Conservation (phyloP, 1,139 yeast genomes). For the Diutina siamensis region DNA sequence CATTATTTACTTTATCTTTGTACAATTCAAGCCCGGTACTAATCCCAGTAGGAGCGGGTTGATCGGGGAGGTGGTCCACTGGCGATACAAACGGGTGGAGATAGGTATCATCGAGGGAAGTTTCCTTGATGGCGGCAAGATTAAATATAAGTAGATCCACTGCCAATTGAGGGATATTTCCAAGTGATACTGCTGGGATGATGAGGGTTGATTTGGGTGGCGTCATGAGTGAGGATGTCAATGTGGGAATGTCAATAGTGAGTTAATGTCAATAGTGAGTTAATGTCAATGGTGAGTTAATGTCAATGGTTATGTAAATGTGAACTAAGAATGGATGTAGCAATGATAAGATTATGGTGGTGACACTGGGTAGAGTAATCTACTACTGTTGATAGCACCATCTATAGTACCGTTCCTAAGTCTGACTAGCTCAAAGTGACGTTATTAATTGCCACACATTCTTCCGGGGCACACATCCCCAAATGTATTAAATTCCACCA, state of each 20-base stretch:
- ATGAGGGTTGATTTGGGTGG: slow-evolving; percentile 22
- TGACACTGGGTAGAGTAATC: too few species aligned
- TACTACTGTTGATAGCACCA: too few species aligned
- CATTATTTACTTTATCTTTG: slow-evolving; percentile 21
- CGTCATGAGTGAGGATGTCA: not conserved
- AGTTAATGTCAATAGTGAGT: not conserved
- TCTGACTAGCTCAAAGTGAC: too few species aligned
- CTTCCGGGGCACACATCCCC: too few species aligned
- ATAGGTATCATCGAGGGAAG: slow-evolving; percentile 41
- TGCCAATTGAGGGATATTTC: slow-evolving; percentile 81
- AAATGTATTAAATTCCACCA: too few species aligned
- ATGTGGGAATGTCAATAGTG: not conserved
- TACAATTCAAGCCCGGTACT: slow-evolving; percentile 56
- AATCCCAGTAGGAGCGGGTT: slow-evolving; percentile 22
- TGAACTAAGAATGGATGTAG: too few species aligned
- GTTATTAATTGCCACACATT: too few species aligned
- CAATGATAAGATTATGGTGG: too few species aligned
- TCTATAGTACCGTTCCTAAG: too few species aligned
- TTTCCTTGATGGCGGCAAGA: slow-evolving; percentile 33
- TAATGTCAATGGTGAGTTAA: not conserved
- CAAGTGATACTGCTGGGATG: slow-evolving; percentile 74
- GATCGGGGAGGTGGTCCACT: slow-evolving; percentile 31
- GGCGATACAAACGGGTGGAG: slow-evolving; percentile 84
- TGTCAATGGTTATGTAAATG: not conserved
- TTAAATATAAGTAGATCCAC: slow-evolving; percentile 65